Evolutionary conservation across 192 early-diverging fungal species (phyloP).

Genomic region (Physocladia obscura): DNA sequence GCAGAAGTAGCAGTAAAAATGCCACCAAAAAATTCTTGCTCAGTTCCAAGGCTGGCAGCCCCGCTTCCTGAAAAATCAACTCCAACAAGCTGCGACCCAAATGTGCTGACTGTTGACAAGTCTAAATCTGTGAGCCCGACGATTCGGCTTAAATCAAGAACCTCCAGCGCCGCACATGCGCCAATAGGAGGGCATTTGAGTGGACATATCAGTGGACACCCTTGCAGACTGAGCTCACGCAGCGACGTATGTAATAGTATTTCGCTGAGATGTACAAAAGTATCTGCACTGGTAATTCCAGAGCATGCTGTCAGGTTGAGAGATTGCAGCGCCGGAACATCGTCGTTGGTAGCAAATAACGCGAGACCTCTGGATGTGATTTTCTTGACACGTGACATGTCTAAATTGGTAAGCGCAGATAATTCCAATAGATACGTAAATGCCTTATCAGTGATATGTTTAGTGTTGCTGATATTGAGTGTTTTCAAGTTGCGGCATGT

Average conservation of each 20-base stretch:
- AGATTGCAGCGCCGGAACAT: neutral
- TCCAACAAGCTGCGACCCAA: neutral
- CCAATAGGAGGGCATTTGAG: neutral
- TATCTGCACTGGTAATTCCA: conserved; percentile 1
- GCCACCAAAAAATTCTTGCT: neutral
- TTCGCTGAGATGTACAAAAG: neutral
- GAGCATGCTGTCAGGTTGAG: conserved; percentile 18
- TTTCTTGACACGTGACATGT: conserved; percentile 54
- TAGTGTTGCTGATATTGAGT: neutral
- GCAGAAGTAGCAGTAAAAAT: neutral
- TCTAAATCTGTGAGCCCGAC: neutral
- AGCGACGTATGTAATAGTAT: neutral
- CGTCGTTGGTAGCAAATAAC: conserved; percentile 21
- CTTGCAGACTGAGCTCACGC: neutral
- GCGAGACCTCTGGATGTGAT: conserved; percentile 50
- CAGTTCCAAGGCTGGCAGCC: neutral
- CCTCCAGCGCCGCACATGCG: neutral
- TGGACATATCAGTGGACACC: neutral
- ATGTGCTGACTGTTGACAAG: neutral
- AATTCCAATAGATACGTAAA: conserved; percentile 17
- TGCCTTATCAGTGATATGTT: conserved; percentile 3
- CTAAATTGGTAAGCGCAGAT: conserved; percentile 8
- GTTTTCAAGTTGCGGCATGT: conserved; percentile 10
- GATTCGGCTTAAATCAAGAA: conserved; percentile 4
- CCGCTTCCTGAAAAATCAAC: conserved; percentile 20